phyloP scores from a whole-genome alignment of 176 grass and related monocot species.

The Hyparrhenia diplandra region DNA sequence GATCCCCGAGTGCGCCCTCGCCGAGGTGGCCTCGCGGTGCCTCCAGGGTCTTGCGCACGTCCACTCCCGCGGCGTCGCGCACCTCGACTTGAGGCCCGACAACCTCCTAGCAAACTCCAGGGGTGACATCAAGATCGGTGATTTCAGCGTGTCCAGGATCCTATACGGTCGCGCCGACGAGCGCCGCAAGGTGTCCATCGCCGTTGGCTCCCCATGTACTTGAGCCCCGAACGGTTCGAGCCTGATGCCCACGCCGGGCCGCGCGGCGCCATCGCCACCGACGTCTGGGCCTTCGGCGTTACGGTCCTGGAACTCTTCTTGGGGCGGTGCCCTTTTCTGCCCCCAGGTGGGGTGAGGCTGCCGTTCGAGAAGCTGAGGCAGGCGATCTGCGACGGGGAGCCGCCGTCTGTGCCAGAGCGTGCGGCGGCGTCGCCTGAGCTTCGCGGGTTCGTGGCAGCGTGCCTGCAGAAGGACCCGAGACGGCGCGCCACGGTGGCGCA shows the following conservation, averaged over 20 bases:
- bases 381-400: constrained; percentile 42
- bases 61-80: constrained; percentile 29
- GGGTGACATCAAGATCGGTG: constrained; percentile 38
- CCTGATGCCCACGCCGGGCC: constrained; percentile 21
- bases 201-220: constrained; percentile 4
- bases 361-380: constrained; percentile 18
- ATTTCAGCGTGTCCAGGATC: constrained; percentile 44
- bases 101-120: constrained; percentile 28
- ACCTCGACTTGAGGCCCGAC: constrained; percentile 43
- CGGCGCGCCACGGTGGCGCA: constrained; percentile 35
- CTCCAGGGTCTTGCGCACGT: constrained; percentile 34
- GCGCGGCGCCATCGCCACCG: constrained; percentile 35
- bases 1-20: constrained; percentile 28
- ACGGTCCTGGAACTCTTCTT: constrained; percentile 41
- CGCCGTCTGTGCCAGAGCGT: neutral
- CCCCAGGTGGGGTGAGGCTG: neutral
- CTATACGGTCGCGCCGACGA: neutral
- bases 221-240: constrained; percentile 49
- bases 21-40: constrained; percentile 40
- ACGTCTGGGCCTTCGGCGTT: constrained; percentile 49
- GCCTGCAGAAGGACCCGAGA: constrained; percentile 44
- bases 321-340: constrained; percentile 24
- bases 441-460: constrained; percentile 28
- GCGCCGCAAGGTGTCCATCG: constrained; percentile 6
- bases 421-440: constrained; percentile 24